Evolutionary conservation across 2,329 filamentous ascomycete species (phyloP).

Genomic region (Penicillium paneum): DNA sequence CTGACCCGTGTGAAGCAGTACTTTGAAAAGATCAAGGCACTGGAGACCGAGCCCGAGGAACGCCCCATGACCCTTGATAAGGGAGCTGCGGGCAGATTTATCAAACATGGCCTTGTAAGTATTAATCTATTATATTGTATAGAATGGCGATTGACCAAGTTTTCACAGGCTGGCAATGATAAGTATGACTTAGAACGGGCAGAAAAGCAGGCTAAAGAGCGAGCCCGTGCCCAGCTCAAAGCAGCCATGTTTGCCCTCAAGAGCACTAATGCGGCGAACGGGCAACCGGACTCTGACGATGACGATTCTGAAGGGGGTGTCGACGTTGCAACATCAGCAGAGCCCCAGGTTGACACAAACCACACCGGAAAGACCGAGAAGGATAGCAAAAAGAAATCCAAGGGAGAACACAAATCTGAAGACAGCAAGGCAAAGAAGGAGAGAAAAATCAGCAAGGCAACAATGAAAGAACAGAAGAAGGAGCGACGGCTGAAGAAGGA

Average conservation of each 20-base stretch:
- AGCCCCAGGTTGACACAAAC: neutral
- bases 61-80: conserved; percentile 65
- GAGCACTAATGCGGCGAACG: conserved; percentile 20
- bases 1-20: conserved; percentile 84
- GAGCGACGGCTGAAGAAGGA: conserved; percentile 41
- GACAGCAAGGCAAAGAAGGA: conserved; percentile 26
- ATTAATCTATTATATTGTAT: neutral
- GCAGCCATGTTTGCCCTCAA: conserved; percentile 45
- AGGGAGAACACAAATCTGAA: conserved; percentile 5
- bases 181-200: conserved; percentile 51
- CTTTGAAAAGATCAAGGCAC: conserved; percentile 82
- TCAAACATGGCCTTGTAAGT: conserved; percentile 73
- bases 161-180: conserved; percentile 46
- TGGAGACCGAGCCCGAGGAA: conserved; percentile 61
- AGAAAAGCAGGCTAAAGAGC: conserved; percentile 51
- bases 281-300: conserved; percentile 18
- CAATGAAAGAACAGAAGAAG: conserved; percentile 26
- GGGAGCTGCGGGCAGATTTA: conserved; percentile 73
- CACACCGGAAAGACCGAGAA: conserved; percentile 2
- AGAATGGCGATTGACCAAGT: neutral
- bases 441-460: conserved; percentile 29
- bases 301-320: conserved; percentile 17
- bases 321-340: conserved; percentile 3
- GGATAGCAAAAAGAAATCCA: conserved; percentile 27
- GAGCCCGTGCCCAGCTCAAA: conserved; percentile 49